Evolutionary conservation across 106 monocot genomes (phyloP).

Genomic region (Acanthochlamys bracteata): DNA sequence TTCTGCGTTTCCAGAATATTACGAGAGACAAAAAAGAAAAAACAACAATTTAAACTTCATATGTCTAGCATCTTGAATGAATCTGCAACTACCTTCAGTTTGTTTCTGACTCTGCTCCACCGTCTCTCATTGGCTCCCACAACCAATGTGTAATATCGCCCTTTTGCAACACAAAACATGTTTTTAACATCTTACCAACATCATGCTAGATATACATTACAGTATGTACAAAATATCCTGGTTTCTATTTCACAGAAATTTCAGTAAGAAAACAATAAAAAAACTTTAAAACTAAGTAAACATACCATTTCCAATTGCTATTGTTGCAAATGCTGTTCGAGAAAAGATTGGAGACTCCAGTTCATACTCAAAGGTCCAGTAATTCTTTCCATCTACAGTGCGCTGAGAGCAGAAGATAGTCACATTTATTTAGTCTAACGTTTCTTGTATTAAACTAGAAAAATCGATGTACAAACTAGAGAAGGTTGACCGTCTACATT

Average conservation of each 20-base stretch:
- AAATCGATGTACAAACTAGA: no score
- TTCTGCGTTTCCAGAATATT: no score
- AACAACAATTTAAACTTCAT: constrained; percentile 9
- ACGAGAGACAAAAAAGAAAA: no score
- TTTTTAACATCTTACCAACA: neutral
- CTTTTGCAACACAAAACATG: constrained; percentile 15
- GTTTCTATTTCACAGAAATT: no score
- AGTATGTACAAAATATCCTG: no score
- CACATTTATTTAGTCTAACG: no score
- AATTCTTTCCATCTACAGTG: constrained; percentile 69
- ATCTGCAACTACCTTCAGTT: constrained; percentile 79
- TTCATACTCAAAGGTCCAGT: constrained; percentile 90
- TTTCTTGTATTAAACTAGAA: no score
- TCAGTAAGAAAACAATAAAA: no score
- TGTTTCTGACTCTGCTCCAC: constrained; percentile 66
- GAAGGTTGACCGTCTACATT: no score
- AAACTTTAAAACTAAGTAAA: neutral
- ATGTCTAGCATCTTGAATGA: constrained; percentile 75
- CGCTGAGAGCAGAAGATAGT: no score
- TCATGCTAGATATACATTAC: no score
- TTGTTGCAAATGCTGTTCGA: constrained; percentile 71
- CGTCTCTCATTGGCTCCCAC: constrained; percentile 87
- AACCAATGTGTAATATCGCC: constrained; percentile 74
- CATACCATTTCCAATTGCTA: constrained; percentile 84
- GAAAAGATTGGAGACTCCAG: constrained; percentile 47